Evolutionary conservation across 495 filamentous ascomycete species (phyloP).

Genomic region (Massariosphaeria phaeospora): DNA sequence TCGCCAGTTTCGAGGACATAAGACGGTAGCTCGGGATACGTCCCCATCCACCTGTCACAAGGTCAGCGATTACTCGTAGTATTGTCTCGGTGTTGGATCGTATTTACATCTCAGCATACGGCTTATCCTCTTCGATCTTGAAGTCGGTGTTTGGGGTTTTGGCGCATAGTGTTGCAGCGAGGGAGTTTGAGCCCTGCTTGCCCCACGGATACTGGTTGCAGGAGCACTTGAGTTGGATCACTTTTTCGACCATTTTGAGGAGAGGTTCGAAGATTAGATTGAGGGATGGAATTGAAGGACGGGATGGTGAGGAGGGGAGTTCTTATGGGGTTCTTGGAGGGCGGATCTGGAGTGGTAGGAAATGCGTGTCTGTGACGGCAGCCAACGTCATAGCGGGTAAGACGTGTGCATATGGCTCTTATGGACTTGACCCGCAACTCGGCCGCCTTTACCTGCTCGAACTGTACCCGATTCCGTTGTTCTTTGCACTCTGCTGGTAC

Average conservation of each 20-base stretch:
- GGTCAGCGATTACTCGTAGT: not conserved
- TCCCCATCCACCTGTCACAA: constrained; percentile 71
- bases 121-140: constrained; percentile 68
- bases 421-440: no score
- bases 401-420: no score
- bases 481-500: no score
- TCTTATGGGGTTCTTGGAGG: no score
- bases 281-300: no score
- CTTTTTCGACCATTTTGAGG: constrained; percentile 32
- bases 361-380: no score
- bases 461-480: no score
- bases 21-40: constrained; percentile 68
- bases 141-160: constrained; percentile 62
- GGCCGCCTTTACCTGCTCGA: no score
- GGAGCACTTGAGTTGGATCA: constrained; percentile 51
- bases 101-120: constrained; percentile 50
- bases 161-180: constrained; percentile 58
- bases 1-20: constrained; percentile 58
- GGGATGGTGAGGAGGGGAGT: no score
- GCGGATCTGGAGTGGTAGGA: no score
- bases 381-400: no score
- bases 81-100: not conserved
- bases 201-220: constrained; percentile 60
- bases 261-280: constrained; percentile 15
- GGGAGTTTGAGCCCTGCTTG: constrained; percentile 69